Base-by-base conservation (phyloP, 495 filamentous ascomycete genomes). In the Penicillium angulare region DNA sequence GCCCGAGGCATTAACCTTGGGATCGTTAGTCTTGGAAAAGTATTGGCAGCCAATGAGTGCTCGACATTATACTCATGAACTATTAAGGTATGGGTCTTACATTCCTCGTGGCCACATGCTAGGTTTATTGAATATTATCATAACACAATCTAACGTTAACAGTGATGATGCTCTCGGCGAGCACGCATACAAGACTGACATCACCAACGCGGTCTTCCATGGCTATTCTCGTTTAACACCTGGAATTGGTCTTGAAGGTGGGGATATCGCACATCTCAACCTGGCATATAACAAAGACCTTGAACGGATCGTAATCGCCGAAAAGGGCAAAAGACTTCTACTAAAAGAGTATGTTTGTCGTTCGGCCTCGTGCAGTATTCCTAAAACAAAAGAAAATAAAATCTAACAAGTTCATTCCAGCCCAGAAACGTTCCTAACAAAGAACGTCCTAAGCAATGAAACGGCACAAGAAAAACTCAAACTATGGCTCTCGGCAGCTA, bases 21-120 rank as follows among this genome's bases (percentile, higher is more conserved):
- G 61, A 23, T 56, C 58, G 4, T 34, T 64, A 22, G 55, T 64
- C 15, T 36, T 64, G 47, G 61, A 64, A 32, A 56, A 61, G 49
- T 64, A 64, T 35, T 64, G 61, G 61, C 52, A 61, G 49, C 61
- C 61, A 42, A 57, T 61, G 49, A 54, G 43, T 52, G 61, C 61
- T 26, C 61, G 61, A 1, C 61, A 64, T 50, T 61, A 64, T 32
- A 56, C 55, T 8, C 61, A 64, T 38, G 52, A 55, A 3, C 31
- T 48, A 17, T 35, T 64, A 3, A 52, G 50, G 61, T 64, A 53
- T 21, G 10, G 20, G 40, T 40, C 12, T 15, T 42, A 18, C 33
- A 10, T 34, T 12, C n/a, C 9, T 22, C 27, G 16, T 27, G n/a
- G 3, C 10, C 8, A 13, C 5, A 29, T 29, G 6, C 13, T 27